Percentiles rank a stretch among this genome's conserved stretches.
Conservation (phyloP, 163 green algal genomes). For the Scenedesmus sp. region DNA sequence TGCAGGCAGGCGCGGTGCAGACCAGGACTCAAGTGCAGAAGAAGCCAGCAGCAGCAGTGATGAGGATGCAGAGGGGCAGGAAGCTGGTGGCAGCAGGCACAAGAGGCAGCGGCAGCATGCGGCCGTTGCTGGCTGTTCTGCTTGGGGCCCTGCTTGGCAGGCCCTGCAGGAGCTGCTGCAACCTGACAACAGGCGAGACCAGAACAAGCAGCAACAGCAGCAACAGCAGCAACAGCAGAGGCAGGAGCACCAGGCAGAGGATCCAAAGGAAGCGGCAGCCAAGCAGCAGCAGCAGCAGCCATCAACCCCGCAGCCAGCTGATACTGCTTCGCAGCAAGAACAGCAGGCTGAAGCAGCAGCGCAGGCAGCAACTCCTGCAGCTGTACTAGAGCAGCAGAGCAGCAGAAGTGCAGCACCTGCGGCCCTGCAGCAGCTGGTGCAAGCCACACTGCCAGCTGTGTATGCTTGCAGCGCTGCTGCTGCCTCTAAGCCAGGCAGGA, state of each 20-base stretch:
- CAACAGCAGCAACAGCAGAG: background rate
- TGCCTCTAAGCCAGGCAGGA: background rate
- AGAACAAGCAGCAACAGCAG: background rate
- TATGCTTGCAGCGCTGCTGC: background rate
- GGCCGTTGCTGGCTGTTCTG: background rate
- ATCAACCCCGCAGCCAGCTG: background rate
- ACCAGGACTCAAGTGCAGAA: background rate
- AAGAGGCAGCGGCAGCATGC: background rate
- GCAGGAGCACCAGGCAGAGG: background rate
- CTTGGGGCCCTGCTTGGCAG: background rate
- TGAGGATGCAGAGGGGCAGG: background rate
- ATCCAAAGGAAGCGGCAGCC: background rate
- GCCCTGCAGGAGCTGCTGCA: background rate
- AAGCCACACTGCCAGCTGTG: background rate
- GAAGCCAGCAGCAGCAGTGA: background rate
- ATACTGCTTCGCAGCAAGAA: background rate
- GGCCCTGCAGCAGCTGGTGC: background rate
- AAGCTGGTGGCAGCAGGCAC: background rate
- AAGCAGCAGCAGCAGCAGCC: background rate
- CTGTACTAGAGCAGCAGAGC: background rate
- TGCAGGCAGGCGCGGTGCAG: background rate
- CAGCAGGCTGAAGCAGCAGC: background rate
- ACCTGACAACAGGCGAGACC: background rate
- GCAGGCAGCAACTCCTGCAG: background rate
- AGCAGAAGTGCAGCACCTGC: background rate